A percentile compares a stretch with the other conserved stretches of the same genome.
phyloP scores from a whole-genome alignment of 2,329 filamentous ascomycete species.

The Cylindrodendrum hubeiense region DNA sequence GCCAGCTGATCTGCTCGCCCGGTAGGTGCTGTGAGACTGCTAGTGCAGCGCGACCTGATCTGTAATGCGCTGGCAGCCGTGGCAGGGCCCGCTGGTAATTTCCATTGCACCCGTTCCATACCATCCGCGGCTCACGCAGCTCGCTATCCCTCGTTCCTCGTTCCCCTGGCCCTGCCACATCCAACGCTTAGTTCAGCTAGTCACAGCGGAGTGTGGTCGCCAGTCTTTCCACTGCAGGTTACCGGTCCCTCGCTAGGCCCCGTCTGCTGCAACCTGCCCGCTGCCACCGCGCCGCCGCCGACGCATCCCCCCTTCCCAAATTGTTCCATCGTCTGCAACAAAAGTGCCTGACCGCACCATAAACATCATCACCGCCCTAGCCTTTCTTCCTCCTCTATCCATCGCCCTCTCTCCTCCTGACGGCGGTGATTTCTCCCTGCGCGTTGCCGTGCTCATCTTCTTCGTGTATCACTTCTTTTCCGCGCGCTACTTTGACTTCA shows the following conservation, averaged over 20 bases:
- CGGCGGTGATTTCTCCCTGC: conserved; percentile 13
- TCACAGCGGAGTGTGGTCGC: conserved; percentile 10
- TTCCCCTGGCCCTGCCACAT: conserved; percentile 17
- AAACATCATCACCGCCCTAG: conserved; percentile 35
- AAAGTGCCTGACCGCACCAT: conserved; percentile 43
- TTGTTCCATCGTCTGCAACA: conserved; percentile 24
- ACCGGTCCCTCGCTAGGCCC: conserved; percentile 14
- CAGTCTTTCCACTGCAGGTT: conserved; percentile 19
- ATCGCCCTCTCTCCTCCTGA: conserved; percentile 26
- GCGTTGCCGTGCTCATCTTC: conserved; percentile 17
- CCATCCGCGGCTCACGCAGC: not conserved
- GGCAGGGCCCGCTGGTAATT: not conserved
- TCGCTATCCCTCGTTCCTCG: not conserved
- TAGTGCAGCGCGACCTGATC: not conserved
- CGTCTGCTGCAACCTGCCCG: conserved; percentile 7
- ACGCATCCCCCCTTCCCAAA: conserved; percentile 14
- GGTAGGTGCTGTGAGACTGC: not conserved
- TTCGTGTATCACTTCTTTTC: conserved; percentile 28
- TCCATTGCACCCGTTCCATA: conserved; percentile 11
- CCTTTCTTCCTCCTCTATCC: conserved; percentile 27
- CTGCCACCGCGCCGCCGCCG: conserved; percentile 25
- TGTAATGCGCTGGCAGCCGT: conserved; percentile 2
- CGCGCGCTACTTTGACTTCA: conserved; percentile 3
- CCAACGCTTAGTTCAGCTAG: conserved; percentile 9
- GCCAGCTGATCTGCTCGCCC: not conserved